A percentile compares a stretch with the other conserved stretches of the same genome.
Evolutionary conservation across 2,329 filamentous ascomycete species (phyloP).

Genomic region (Cordyceps cicadae): DNA sequence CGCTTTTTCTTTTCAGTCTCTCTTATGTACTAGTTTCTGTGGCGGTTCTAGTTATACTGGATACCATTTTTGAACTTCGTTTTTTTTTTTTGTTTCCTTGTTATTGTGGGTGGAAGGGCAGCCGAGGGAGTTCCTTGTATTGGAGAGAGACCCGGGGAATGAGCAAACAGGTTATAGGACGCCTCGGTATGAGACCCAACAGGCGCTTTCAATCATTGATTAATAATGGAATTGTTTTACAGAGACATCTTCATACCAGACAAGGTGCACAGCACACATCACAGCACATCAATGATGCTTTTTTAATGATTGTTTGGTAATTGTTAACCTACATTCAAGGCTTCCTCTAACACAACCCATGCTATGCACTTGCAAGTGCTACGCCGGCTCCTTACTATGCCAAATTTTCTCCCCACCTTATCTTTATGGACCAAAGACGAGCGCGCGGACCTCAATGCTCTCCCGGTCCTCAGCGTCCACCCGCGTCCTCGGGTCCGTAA

Average conservation of each 20-base stretch:
- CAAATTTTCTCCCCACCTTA: background rate
- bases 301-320: background rate
- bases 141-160: background rate
- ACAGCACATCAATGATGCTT: background rate
- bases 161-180: background rate
- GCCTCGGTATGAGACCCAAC: background rate
- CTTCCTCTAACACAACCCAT: background rate
- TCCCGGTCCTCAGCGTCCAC: slow-evolving; percentile 64
- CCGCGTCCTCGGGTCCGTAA: slow-evolving; percentile 64
- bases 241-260: background rate
- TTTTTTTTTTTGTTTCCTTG: background rate
- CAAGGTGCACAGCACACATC: background rate
- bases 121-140: background rate
- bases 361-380: no score
- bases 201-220: background rate
- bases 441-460: slow-evolving; percentile 80
- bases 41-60: background rate
- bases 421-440: slow-evolving; percentile 64
- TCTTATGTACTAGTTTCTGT: slow-evolving; percentile 3
- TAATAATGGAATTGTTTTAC: background rate
- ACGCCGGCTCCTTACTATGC: no score
- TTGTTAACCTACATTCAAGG: background rate
- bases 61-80: background rate
- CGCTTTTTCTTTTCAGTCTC: background rate
- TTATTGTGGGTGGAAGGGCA: background rate